Percentiles rank a stretch among this genome's conserved stretches.
Evolutionary conservation across 148 eudicot species (phyloP).

Genomic region (Rhododendron vialii): DNA sequence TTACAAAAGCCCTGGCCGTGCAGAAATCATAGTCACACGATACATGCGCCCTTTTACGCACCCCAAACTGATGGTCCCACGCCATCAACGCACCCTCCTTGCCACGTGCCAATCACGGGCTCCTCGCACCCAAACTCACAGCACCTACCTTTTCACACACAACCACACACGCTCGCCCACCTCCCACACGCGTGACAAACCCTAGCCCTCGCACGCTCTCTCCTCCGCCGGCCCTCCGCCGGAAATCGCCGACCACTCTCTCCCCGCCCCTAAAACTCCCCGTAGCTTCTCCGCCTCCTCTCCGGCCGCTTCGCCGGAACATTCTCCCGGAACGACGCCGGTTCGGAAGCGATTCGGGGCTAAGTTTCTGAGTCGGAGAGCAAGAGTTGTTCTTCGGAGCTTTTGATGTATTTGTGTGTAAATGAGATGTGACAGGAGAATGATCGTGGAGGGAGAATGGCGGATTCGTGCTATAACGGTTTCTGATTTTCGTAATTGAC

Average conservation of each 20-base stretch:
- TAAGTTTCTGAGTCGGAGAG: neutral
- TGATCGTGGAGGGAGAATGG: neutral
- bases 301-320: conserved; percentile 35
- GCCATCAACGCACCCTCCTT: neutral
- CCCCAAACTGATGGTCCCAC: neutral
- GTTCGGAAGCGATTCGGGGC: conserved; percentile 7
- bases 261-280: neutral
- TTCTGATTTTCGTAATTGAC: neutral
- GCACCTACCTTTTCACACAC: neutral
- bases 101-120: conserved; percentile 6
- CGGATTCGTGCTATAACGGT: neutral
- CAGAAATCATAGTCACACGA: neutral
- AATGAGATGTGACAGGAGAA: neutral
- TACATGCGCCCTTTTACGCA: neutral
- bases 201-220: conserved; percentile 39
- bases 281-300: neutral
- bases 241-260: conserved; percentile 4
- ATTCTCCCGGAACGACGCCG: conserved; percentile 3
- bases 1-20: neutral
- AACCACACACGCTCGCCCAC: conserved; percentile 28
- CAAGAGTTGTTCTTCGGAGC: neutral
- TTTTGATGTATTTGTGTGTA: neutral
- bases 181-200: conserved; percentile 50
- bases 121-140: conserved; percentile 15
- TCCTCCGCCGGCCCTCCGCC: conserved; percentile 29